These are phyloP conservation scores for Lineolata rhizophorae DNA, from an alignment of 495 filamentous ascomycete genomes.

Conservation along the genomic window DNA sequence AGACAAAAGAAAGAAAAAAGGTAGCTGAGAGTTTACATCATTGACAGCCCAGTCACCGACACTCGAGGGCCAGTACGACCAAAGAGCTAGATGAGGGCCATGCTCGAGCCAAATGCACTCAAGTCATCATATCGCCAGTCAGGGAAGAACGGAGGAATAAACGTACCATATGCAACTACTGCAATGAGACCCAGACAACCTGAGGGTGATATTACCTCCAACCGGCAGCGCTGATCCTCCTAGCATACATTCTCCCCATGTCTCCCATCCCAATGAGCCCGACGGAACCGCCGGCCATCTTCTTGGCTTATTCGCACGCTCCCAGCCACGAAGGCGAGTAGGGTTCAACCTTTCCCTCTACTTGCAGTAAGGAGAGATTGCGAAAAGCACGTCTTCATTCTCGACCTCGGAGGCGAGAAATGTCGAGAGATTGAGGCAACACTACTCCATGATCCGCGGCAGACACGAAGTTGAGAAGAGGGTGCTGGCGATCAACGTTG, in stretches of 20 bases:
- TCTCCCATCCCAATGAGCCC: constrained; percentile 98
- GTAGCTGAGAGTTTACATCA: constrained; percentile 98
- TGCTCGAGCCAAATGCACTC: constrained; percentile 99
- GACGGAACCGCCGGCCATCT: constrained; percentile 21
- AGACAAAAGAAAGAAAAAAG: constrained; percentile 67
- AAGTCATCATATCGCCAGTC: constrained; percentile 62
- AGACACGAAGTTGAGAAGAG: too few species aligned
- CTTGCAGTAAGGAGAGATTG: too few species aligned
- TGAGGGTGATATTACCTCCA: constrained; percentile 54
- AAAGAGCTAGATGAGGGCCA: constrained; percentile 25
- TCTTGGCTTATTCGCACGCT: neutral
- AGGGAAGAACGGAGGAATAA: constrained; percentile 8
- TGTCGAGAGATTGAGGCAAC: neutral
- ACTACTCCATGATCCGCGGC: too few species aligned
- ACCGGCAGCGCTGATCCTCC: constrained; percentile 63
- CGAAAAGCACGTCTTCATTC: neutral
- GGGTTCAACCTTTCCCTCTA: too few species aligned
- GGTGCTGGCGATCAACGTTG: too few species aligned
- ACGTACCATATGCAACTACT: too few species aligned
- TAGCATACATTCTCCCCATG: constrained; percentile 98
- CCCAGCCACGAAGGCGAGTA: too few species aligned
- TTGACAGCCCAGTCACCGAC: constrained; percentile 31
- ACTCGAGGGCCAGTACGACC: constrained; percentile 30
- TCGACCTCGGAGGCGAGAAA: neutral
- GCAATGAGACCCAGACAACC: too few species aligned